Percentiles rank a stretch among this genome's conserved stretches.
Evolutionary conservation across 257 asterid species (phyloP).

Genomic region (Thymus quinquecostatus): DNA sequence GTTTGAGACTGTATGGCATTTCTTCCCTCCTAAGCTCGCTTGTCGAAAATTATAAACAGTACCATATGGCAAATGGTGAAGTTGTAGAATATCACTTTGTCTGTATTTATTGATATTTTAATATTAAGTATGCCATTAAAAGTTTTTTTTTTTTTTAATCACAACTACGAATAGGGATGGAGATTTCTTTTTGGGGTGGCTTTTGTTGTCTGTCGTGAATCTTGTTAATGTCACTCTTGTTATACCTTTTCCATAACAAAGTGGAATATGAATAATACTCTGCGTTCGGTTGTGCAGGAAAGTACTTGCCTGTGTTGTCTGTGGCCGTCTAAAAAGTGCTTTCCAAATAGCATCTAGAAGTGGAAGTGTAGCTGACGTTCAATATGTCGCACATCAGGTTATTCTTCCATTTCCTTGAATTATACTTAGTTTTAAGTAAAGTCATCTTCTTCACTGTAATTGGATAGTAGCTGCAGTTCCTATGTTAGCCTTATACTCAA

Average conservation of each 20-base stretch:
- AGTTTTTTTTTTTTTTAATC: background rate
- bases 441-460: constrained; percentile 11
- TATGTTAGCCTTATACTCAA: background rate
- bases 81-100: background rate
- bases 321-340: constrained; percentile 98
- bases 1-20: constrained; percentile 5
- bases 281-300: constrained; percentile 61
- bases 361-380: constrained; percentile 99
- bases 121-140: background rate
- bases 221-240: constrained; percentile 1
- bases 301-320: constrained; percentile 95
- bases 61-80: constrained; percentile 1
- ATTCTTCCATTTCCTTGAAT: constrained; percentile 32
- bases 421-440: background rate
- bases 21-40: background rate
- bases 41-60: background rate
- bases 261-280: constrained; percentile 31
- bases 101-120: background rate
- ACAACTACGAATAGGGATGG: constrained; percentile 15
- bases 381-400: constrained; percentile 98
- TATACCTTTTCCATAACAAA: background rate
- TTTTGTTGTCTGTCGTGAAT: constrained; percentile 12
- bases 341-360: constrained; percentile 97
- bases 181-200: background rate
- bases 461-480: constrained; percentile 1